These are phyloP conservation scores for Aspergillus ochraceus DNA, from an alignment of 2,329 filamentous ascomycete genomes.

Conservation along the genomic window DNA sequence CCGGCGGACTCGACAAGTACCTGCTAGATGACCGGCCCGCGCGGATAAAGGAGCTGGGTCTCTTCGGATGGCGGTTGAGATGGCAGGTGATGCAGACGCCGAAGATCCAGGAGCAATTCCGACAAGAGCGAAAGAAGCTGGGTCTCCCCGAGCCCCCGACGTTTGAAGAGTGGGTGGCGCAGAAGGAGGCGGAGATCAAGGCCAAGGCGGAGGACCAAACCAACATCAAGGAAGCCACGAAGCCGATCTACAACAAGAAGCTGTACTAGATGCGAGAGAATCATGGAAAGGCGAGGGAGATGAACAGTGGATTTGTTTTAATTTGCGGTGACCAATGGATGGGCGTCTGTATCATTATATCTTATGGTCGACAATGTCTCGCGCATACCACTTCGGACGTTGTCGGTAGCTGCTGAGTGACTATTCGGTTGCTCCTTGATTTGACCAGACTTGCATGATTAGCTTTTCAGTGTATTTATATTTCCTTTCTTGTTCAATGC, in stretches of 20 bases:
- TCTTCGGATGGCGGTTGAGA: slow-evolving; percentile 84
- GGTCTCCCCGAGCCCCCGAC: slow-evolving; percentile 59
- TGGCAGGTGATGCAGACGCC: slow-evolving; percentile 86
- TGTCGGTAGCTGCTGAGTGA: slow-evolving; percentile 1
- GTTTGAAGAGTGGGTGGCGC: slow-evolving; percentile 46
- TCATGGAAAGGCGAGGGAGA: background rate
- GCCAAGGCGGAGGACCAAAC: slow-evolving; percentile 38
- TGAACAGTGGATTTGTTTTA: slow-evolving; percentile 6
- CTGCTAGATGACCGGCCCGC: slow-evolving; percentile 75
- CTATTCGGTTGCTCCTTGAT: slow-evolving; percentile 10
- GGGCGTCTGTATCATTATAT: slow-evolving; percentile 22
- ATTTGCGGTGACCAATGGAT: slow-evolving; percentile 9
- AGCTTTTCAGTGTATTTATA: slow-evolving; percentile 36
- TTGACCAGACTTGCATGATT: slow-evolving; percentile 25
- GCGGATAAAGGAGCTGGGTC: slow-evolving; percentile 81
- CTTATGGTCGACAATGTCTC: slow-evolving; percentile 12
- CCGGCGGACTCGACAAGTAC: slow-evolving; percentile 89
- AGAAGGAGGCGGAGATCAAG: slow-evolving; percentile 40
- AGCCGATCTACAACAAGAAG: slow-evolving; percentile 31
- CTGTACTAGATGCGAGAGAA: slow-evolving; percentile 21
- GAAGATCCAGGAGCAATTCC: slow-evolving; percentile 65
- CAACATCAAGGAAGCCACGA: slow-evolving; percentile 35
- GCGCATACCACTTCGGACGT: slow-evolving; percentile 3
- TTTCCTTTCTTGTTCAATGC: slow-evolving; percentile 23
- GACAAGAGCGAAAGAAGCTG: slow-evolving; percentile 62